Conservation (phyloP, 805 yeast species). For the Metahyphopichia silvanorum region DNA sequence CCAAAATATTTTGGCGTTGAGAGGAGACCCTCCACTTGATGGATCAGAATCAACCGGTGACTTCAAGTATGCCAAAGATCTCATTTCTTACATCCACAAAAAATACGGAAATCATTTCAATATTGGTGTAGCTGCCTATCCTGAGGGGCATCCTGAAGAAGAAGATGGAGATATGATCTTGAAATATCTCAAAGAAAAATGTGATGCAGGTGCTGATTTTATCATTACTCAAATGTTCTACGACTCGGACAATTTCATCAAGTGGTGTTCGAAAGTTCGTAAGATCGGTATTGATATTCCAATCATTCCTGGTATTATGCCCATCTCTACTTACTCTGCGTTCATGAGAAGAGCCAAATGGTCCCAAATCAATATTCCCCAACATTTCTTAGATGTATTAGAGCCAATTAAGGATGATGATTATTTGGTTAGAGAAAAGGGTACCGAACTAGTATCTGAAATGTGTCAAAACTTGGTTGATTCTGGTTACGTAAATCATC, state of each 20-base stretch:
- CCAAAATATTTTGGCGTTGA: conserved; percentile 86
- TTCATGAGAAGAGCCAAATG: conserved; percentile 92
- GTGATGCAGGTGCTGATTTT: conserved; percentile 92
- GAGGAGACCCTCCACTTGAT: conserved; percentile 92
- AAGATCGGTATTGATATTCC: conserved; percentile 76
- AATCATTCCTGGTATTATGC: conserved; percentile 98
- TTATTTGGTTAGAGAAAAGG: conserved; percentile 77
- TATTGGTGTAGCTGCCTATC: conserved; percentile 96
- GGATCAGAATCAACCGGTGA: conserved; percentile 77
- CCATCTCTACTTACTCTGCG: conserved; percentile 91
- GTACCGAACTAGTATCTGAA: conserved; percentile 75
- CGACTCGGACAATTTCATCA: conserved; percentile 79
- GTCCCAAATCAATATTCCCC: conserved; percentile 85
- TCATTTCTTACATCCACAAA: conserved; percentile 69
- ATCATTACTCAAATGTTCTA: conserved; percentile 97
- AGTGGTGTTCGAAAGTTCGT: conserved; percentile 75
- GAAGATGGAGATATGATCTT: conserved; percentile 46
- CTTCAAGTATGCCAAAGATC: conserved; percentile 83
- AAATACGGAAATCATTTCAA: conserved; percentile 86
- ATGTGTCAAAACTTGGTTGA: conserved; percentile 75
- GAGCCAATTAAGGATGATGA: conserved; percentile 91
- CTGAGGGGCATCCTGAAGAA: conserved; percentile 97
- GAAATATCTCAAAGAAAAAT: conserved; percentile 73
- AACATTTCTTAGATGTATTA: conserved; percentile 61
- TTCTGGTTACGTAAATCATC: conserved; percentile 73